These are phyloP conservation scores for Guillardia theta DNA, from an alignment of 78 protist genomes.

Conservation along the genomic window DNA sequence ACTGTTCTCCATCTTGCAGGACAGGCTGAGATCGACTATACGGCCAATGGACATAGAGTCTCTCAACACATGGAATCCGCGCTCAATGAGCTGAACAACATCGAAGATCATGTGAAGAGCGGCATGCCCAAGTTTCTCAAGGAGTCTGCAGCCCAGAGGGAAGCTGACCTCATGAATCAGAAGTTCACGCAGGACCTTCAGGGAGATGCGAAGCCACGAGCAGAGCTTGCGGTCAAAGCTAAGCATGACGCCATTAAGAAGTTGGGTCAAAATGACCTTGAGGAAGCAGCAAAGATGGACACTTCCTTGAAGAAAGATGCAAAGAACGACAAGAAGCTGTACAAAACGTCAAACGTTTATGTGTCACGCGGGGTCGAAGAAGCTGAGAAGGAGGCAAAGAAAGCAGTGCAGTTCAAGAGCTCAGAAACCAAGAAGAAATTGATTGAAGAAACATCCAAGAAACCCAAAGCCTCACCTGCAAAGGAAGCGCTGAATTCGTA, in stretches of 20 bases:
- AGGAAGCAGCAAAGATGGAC: background rate
- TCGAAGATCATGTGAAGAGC: background rate
- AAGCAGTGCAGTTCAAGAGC: too few relatives aligned
- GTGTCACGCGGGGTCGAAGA: too few relatives aligned
- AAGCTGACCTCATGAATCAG: background rate
- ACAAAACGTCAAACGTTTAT: background rate
- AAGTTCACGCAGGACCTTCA: background rate
- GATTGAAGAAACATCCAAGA: too few relatives aligned
- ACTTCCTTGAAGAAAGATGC: background rate
- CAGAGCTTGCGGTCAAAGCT: too few relatives aligned
- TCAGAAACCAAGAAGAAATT: too few relatives aligned
- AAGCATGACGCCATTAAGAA: too few relatives aligned
- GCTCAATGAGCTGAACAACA: background rate
- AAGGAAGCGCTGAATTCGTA: background rate
- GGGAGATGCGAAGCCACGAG: background rate
- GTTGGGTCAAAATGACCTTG: background rate
- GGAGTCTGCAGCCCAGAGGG: slow-evolving; percentile 14
- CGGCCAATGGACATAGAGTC: background rate
- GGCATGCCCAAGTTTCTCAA: background rate
- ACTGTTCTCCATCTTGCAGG: background rate
- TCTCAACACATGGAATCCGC: slow-evolving; percentile 24
- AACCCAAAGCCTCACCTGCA: too few relatives aligned
- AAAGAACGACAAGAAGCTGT: background rate
- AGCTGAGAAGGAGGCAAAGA: background rate
- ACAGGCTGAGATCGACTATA: background rate